Percentiles rank a stretch among this genome's conserved stretches.
Conservation (phyloP, 371 early-diverging fungal species). For the Rhizomucor miehei region DNA sequence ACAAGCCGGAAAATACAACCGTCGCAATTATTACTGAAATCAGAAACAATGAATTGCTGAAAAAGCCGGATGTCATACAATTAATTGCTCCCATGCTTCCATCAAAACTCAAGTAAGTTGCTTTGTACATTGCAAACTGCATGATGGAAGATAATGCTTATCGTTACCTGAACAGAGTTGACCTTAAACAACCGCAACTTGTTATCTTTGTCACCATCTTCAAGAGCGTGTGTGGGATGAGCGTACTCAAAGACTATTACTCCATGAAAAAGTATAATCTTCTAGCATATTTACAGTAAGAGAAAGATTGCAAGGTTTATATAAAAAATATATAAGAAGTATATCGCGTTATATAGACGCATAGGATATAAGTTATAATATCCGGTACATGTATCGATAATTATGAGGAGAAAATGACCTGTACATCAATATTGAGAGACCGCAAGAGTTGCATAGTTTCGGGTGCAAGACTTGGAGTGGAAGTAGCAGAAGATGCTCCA, state of each 20-base stretch:
- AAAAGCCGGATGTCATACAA: conserved; percentile 37
- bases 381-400: no score
- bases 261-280: conserved; percentile 48
- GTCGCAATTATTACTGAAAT: conserved; percentile 49
- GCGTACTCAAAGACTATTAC: conserved; percentile 42
- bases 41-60: conserved; percentile 42
- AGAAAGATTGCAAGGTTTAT: background rate
- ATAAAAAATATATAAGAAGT: background rate
- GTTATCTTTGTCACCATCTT: conserved; percentile 51
- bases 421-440: no score
- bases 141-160: background rate
- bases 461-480: no score
- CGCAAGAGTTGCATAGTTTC: no score
- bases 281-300: conserved; percentile 7
- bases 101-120: conserved; percentile 32
- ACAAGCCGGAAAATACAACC: conserved; percentile 16
- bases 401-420: no score
- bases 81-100: conserved; percentile 43
- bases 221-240: conserved; percentile 55
- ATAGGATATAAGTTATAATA: background rate
- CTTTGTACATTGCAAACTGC: background rate
- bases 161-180: conserved; percentile 21
- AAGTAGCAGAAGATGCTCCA: no score
- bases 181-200: conserved; percentile 41
- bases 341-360: background rate